phyloP scores from a whole-genome alignment of 495 filamentous ascomycete genomes.

The Aspergillus biplanus region DNA sequence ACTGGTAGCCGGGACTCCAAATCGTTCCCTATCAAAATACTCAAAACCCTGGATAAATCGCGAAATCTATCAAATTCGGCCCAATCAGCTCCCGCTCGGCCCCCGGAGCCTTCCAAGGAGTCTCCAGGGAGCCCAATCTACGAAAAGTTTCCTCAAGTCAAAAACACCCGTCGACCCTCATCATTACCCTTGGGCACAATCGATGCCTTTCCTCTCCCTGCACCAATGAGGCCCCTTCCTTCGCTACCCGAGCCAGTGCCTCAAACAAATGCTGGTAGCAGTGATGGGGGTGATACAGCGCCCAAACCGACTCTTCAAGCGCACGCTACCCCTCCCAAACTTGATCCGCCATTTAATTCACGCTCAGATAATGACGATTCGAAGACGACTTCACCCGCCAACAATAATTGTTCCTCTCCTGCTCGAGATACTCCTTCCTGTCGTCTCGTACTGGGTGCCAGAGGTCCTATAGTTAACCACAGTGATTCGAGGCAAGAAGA shows the following conservation, averaged over 20 bases:
- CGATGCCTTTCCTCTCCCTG: conserved; percentile 45
- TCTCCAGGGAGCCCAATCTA: conserved; percentile 8
- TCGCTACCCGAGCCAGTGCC: conserved; percentile 31
- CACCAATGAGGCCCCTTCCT: conserved; percentile 42
- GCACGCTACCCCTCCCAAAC: neutral
- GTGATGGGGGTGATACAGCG: neutral
- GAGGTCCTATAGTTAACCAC: conserved; percentile 4
- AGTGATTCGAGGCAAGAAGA: neutral
- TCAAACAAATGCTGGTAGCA: conserved; percentile 1
- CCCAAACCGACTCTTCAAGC: neutral
- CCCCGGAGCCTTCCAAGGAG: conserved; percentile 6
- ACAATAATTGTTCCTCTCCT: neutral
- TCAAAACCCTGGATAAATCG: conserved; percentile 5
- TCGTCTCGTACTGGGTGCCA: conserved; percentile 9
- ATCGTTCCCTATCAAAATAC: neutral
- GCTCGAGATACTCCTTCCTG: neutral
- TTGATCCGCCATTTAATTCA: neutral
- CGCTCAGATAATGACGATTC: conserved; percentile 1
- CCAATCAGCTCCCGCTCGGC: neutral
- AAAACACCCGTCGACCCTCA: conserved; percentile 26
- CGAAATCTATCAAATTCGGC: neutral
- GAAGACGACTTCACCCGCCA: neutral
- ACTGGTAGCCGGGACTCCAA: conserved; percentile 6
- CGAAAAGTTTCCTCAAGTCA: conserved; percentile 14
- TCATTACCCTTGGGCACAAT: conserved; percentile 38